Percentiles rank a stretch among this genome's conserved stretches.
Conservation (phyloP, 176 grass and related monocot species). For the Metroxylon sagu region DNA sequence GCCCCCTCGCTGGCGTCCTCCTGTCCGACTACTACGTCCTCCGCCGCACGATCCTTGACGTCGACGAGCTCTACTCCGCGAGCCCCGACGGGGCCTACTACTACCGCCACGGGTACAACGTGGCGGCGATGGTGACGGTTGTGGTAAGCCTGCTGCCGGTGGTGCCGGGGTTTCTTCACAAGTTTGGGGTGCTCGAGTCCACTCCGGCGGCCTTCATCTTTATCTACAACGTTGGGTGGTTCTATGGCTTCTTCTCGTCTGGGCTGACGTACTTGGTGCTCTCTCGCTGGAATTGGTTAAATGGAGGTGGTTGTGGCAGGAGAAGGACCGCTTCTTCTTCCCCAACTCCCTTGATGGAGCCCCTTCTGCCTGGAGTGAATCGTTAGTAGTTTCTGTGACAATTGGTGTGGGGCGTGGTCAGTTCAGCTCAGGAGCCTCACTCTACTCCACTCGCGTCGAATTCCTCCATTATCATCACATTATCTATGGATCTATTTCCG, state of each 20-base stretch:
- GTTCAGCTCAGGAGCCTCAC: too few species aligned
- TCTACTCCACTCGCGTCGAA: too few species aligned
- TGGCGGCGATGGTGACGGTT: slow-evolving; percentile 20
- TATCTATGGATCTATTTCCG: too few species aligned
- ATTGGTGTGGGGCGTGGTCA: too few species aligned
- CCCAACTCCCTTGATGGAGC: too few species aligned
- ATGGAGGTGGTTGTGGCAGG: too few species aligned
- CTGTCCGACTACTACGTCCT: slow-evolving; percentile 30
- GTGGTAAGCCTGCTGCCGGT: slow-evolving; percentile 14
- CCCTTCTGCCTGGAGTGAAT: too few species aligned
- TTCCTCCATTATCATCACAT: too few species aligned
- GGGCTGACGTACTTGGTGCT: slow-evolving; percentile 16
- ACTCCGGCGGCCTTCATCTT: slow-evolving; percentile 12
- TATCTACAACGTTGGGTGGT: slow-evolving; percentile 32
- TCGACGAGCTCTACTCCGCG: slow-evolving; percentile 21
- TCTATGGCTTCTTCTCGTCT: slow-evolving; percentile 29
- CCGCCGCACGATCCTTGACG: slow-evolving; percentile 14
- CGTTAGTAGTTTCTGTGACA: too few species aligned
- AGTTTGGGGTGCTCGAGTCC: slow-evolving; percentile 12
- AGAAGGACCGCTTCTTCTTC: too few species aligned
- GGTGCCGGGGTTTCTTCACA: slow-evolving; percentile 32
- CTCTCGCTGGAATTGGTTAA: background rate
- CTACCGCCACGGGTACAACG: slow-evolving; percentile 34
- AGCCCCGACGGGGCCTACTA: slow-evolving; percentile 27
- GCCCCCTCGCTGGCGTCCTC: slow-evolving; percentile 28